Conservation (phyloP, 768 basidiomycete genomes). For the Tylopilus vinaceipallidus region DNA sequence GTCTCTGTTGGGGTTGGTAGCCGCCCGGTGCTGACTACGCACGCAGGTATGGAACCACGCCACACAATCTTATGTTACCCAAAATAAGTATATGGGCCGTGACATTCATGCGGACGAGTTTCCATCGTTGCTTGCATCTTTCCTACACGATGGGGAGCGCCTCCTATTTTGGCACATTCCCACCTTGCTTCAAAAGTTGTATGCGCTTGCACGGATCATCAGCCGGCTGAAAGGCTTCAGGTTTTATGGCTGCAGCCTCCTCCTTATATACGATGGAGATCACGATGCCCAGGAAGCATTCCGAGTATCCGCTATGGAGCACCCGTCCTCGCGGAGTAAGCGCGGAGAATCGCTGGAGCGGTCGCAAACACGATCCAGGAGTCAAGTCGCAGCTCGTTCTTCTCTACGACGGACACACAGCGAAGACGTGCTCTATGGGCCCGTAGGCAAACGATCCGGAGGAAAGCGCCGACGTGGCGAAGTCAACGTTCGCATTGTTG, state of each 20-base stretch:
- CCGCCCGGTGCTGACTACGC: slow-evolving; percentile 5
- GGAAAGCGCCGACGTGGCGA: slow-evolving; percentile 83
- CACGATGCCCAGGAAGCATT: slow-evolving; percentile 79
- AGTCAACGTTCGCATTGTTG: slow-evolving; percentile 93
- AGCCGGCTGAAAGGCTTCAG: slow-evolving; percentile 90
- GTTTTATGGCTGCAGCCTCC: slow-evolving; percentile 95
- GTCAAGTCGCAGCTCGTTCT: slow-evolving; percentile 40
- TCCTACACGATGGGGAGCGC: slow-evolving; percentile 80
- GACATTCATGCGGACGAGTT: slow-evolving; percentile 88
- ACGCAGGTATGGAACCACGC: slow-evolving; percentile 88
- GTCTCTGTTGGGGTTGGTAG: slow-evolving; percentile 25
- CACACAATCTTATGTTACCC: slow-evolving; percentile 81
- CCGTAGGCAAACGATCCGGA: slow-evolving; percentile 58
- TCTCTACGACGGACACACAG: slow-evolving; percentile 72
- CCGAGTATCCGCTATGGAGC: slow-evolving; percentile 57
- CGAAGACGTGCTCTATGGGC: slow-evolving; percentile 73
- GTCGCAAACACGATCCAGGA: slow-evolving; percentile 39
- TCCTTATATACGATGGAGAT: slow-evolving; percentile 98
- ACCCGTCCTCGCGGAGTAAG: slow-evolving; percentile 63
- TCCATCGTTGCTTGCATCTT: slow-evolving; percentile 73
- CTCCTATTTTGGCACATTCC: slow-evolving; percentile 93
- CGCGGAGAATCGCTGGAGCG: slow-evolving; percentile 80
- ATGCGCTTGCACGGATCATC: slow-evolving; percentile 90
- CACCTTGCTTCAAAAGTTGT: slow-evolving; percentile 83
- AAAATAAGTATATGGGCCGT: slow-evolving; percentile 96